Conservation (phyloP, 2,329 filamentous ascomycete genomes). For the Nemania sp. region DNA sequence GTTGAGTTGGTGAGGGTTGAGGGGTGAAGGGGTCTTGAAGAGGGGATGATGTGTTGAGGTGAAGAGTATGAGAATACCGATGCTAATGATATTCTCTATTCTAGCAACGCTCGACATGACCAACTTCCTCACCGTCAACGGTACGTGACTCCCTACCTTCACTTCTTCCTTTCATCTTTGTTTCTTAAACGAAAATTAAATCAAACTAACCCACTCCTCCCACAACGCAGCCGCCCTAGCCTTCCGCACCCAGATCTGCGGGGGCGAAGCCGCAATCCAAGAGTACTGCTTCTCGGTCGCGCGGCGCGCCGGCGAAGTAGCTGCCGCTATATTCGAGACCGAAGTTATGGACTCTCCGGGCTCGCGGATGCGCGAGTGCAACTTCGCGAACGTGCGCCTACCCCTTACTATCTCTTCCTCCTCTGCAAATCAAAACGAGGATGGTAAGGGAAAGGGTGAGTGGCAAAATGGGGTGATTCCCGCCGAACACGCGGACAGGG, state of each 20-base stretch:
- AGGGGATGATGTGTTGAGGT: no score
- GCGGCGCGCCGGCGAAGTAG: slow-evolving; percentile 52
- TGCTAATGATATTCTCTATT: neutral
- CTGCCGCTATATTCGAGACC: slow-evolving; percentile 57
- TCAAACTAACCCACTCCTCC: slow-evolving; percentile 19
- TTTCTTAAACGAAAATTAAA: no score
- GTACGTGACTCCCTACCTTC: slow-evolving; percentile 19
- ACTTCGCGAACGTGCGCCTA: slow-evolving; percentile 61
- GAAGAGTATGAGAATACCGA: no score
- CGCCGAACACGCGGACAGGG: slow-evolving; percentile 41
- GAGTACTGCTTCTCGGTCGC: slow-evolving; percentile 56
- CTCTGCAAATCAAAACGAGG: no score
- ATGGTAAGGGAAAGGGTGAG: neutral
- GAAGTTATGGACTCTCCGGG: slow-evolving; percentile 58
- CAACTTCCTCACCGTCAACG: slow-evolving; percentile 59
- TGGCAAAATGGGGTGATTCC: slow-evolving; percentile 13
- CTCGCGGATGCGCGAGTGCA: slow-evolving; percentile 48
- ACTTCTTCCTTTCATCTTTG: neutral
- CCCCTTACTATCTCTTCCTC: slow-evolving; percentile 42
- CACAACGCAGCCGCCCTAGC: slow-evolving; percentile 52
- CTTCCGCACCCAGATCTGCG: slow-evolving; percentile 59
- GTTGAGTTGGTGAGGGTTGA: no score
- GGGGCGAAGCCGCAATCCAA: slow-evolving; percentile 61
- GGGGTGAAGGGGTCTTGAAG: no score
- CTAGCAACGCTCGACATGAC: slow-evolving; percentile 61